Evolutionary conservation across 495 filamentous ascomycete genomes (phyloP).

Genomic region (Penicillium roqueforti): DNA sequence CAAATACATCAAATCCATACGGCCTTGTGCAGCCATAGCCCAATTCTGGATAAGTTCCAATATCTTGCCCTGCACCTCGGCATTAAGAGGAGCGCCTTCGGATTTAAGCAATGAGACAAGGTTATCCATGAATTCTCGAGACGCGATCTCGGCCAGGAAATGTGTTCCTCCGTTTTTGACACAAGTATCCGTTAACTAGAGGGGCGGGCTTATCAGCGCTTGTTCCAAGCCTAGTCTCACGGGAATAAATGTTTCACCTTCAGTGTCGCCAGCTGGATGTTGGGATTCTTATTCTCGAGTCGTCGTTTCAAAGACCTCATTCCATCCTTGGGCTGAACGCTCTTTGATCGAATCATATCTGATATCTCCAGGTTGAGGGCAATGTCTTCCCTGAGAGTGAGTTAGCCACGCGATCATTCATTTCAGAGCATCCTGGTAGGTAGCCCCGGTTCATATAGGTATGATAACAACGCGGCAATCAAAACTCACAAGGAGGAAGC

Average conservation of each 20-base stretch:
- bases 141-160: conserved; percentile 91
- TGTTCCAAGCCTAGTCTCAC: neutral
- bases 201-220: conserved; percentile 11
- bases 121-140: conserved; percentile 97
- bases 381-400: conserved; percentile 76
- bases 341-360: conserved; percentile 93
- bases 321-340: conserved; percentile 92
- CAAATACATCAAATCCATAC: conserved; percentile 78
- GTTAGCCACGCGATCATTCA: neutral
- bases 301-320: conserved; percentile 93
- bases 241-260: conserved; percentile 52
- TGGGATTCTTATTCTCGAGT: conserved; percentile 94
- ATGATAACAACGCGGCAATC: conserved; percentile 1
- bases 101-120: conserved; percentile 82
- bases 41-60: conserved; percentile 90
- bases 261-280: conserved; percentile 86
- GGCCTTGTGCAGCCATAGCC: conserved; percentile 85
- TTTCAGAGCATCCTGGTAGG: neutral
- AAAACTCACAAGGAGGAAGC: conserved; percentile 75
- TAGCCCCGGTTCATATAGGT: neutral
- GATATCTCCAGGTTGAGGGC: conserved; percentile 95
- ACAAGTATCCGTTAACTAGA: conserved; percentile 88
- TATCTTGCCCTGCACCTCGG: conserved; percentile 83
- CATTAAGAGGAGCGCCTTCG: conserved; percentile 70
- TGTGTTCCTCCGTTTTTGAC: conserved; percentile 98